Base-by-base conservation (phyloP, 2,329 filamentous ascomycete species). In the Diaporthe batatas region DNA sequence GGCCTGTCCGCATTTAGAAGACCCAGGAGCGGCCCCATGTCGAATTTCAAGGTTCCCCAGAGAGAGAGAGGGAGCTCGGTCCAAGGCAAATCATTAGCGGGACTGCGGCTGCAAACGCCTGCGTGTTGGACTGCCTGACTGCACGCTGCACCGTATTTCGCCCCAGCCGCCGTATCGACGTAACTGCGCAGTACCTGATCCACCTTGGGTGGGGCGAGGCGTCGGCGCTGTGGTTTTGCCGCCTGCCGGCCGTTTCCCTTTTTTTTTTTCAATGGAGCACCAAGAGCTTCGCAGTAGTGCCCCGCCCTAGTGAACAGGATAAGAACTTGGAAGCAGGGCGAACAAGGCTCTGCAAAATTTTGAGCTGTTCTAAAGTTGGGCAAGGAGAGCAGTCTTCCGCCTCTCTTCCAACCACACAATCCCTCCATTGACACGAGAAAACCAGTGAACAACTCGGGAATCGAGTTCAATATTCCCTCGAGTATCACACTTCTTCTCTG, bases 331-430 rank as follows among this genome's bases (percentile, higher is more conserved):
- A 71, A 73, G 55, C 42, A 51, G 42, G 72, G 47, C 36, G 68
- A 58, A 6, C 44, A 51, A 49, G 51, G 55, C 55, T 62, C 68
- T 72, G 68, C 72, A 73, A 73, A 73, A 29, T 71, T 73, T 71
- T 71, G 72, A 68, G 68, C 47, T 62, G 68, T 64, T n/a, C n/a
- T n/a, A n/a, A n/a, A n/a, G n/a, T n/a, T 44, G 34, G 36, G 59
- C 54, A 5, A 57, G 68, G 53, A 71, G 47, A 58, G 53, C 42
- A 54, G 44, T 57, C 47, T 71, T 39, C 51, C 39, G 21, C 25
- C 54, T 44, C 29, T 42, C 23, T 42, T 58, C 51, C 34, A 71
- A 67, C 68, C 58, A 54, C 72, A 57, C 68, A 57, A 59, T 68
- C 55, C 57, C 58, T 64, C 47, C 25, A 11, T 32, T 42, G 18